These are phyloP conservation scores for Trichoderma erinaceum DNA, from an alignment of 495 filamentous ascomycete genomes.

Conservation along the genomic window DNA sequence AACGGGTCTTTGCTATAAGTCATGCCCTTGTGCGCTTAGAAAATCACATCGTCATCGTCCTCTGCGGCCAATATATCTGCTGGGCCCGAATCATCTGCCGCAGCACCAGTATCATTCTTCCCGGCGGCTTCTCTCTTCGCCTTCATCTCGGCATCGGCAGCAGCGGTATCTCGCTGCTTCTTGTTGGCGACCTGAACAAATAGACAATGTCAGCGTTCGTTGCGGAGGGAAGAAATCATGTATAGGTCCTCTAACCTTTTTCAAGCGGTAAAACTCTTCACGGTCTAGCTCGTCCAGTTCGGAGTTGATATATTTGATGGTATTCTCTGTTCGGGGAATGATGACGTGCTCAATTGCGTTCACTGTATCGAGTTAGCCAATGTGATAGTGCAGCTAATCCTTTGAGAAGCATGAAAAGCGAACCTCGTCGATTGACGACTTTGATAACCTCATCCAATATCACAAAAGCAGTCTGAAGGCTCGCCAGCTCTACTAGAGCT, in stretches of 20 bases:
- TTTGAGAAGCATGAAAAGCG: slow-evolving; percentile 26
- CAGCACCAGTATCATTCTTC: slow-evolving; percentile 40
- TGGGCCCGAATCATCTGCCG: slow-evolving; percentile 27
- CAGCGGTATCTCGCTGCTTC: slow-evolving; percentile 79
- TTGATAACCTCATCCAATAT: slow-evolving; percentile 99
- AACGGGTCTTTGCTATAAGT: slow-evolving; percentile 15
- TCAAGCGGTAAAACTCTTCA: slow-evolving; percentile 96
- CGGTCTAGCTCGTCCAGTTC: slow-evolving; percentile 96
- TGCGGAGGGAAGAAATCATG: too few species aligned
- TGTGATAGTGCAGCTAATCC: slow-evolving; percentile 17
- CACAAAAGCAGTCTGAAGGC: slow-evolving; percentile 95
- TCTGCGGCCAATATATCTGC: slow-evolving; percentile 73
- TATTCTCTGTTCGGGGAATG: slow-evolving; percentile 96
- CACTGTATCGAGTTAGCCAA: slow-evolving; percentile 27
- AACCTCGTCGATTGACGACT: slow-evolving; percentile 91
- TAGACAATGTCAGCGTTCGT: not conserved
- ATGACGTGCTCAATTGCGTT: slow-evolving; percentile 78
- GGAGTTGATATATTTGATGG: slow-evolving; percentile 99
- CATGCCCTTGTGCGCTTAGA: slow-evolving; percentile 43
- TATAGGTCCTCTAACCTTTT: slow-evolving; percentile 53
- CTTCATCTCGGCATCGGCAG: slow-evolving; percentile 66
- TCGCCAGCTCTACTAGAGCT: slow-evolving; percentile 92
- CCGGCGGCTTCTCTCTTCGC: slow-evolving; percentile 49
- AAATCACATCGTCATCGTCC: slow-evolving; percentile 93
- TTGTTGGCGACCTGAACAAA: slow-evolving; percentile 65